phyloP scores from a whole-genome alignment of 179 eudicot species.

The Camellia oleifera region DNA sequence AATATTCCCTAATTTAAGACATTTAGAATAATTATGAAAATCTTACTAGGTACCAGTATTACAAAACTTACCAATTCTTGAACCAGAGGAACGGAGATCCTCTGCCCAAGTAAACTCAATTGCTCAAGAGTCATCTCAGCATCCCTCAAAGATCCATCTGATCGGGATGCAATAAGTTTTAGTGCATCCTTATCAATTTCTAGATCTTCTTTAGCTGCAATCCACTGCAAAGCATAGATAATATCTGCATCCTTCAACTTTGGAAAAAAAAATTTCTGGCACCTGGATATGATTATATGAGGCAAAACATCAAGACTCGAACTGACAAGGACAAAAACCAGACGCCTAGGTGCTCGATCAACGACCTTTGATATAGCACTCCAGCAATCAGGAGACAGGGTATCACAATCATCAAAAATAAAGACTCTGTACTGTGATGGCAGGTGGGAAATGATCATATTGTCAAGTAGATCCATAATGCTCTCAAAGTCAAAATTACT shows the following conservation, averaged over 20 bases:
- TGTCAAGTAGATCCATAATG: slow-evolving; percentile 60
- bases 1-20: neutral
- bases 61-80: slow-evolving; percentile 73
- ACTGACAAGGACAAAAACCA: slow-evolving; percentile 78
- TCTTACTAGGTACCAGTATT: neutral
- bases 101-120: slow-evolving; percentile 81
- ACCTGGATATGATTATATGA: slow-evolving; percentile 80
- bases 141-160: slow-evolving; percentile 95
- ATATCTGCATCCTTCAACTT: slow-evolving; percentile 94
- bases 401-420: slow-evolving; percentile 83
- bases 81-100: slow-evolving; percentile 74
- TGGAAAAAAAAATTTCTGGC: slow-evolving; percentile 97
- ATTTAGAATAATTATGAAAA: neutral
- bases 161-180: slow-evolving; percentile 87
- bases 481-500: slow-evolving; percentile 64
- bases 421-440: slow-evolving; percentile 63
- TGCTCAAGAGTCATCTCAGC: slow-evolving; percentile 99
- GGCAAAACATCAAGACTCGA: slow-evolving; percentile 88
- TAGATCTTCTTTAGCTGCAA: slow-evolving; percentile 80
- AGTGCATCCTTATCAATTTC: slow-evolving; percentile 86
- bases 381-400: slow-evolving; percentile 74
- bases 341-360: slow-evolving; percentile 80
- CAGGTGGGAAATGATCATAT: slow-evolving; percentile 51
- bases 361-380: slow-evolving; percentile 81
- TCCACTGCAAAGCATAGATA: slow-evolving; percentile 72